Base-by-base conservation (phyloP, 139 green algal species). In the Prasinococcaceae sp. region DNA sequence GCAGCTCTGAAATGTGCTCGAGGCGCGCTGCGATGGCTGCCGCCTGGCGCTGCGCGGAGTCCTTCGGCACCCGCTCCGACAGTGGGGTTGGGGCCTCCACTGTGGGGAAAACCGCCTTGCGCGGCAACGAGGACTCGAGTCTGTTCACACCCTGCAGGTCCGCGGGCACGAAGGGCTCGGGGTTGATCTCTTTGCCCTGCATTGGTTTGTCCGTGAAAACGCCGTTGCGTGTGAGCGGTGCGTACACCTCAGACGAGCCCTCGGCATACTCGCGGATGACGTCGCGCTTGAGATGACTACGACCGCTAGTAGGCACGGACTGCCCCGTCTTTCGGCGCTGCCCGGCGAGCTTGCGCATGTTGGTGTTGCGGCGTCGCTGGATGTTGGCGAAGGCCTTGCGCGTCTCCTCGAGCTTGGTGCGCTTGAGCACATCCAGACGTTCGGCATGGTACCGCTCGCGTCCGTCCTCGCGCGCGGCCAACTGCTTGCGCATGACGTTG, bases 161-260 rank as follows among this genome's bases (percentile, higher is more conserved):
- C 19, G 30, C 40, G 10, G 78, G 75, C 59, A 71, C 49, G 57
- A 72, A 81, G 23, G 61, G 60, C 39, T 74, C 60, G 0, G 78
- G 80, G 61, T 81, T 66, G 49, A 86, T 82, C 23, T 57, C 50
- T 42, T 65, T 53, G 4, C 66, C 62, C 8, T 27, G 12, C 14
- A 55, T 44, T 37, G 70, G 52, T 20, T 50, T 64, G 23, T 85
- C 76, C 3, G 78, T 65, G 47, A 84, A 82, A 25, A 60, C 59
- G 6, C 81, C 81, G 22, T 82, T 68, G 2, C 77, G 55, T 53
- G 79, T 66, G 32, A 78, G 40, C 4, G 80, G 80, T 6, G 79
- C 81, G 56, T 90, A 90, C 43, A 79, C 61, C 14, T 50, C 51
- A 48, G 59, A 79, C 12, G 63, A 68, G 46, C 68, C 83, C 41